Base-by-base conservation (phyloP, 148 eudicot genomes). In the Silene latifolia region DNA sequence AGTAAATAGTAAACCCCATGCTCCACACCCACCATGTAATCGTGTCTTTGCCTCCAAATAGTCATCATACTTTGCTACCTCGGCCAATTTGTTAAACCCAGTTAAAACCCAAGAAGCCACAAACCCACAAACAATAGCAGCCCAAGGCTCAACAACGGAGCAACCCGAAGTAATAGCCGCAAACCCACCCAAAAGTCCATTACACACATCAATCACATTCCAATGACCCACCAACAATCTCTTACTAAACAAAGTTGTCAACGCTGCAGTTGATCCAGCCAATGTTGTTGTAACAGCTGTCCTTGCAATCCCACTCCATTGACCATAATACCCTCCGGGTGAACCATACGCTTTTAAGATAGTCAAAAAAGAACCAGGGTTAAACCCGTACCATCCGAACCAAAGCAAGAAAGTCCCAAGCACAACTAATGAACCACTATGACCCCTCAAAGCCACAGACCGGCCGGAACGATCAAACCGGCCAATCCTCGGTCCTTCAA, bases 151-250 rank as follows among this genome's bases (percentile, higher is more conserved):
- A n/a, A n/a, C n/a, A n/a, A n/a, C n/a, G n/a, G n/a, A n/a, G n/a
- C n/a, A n/a, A n/a, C n/a, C n/a, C n/a, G n/a, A n/a, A n/a, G 91
- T 86, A 57, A 86, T 84, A 12, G 91, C 91, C 0, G 91, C 91
- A 59, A 86, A 83, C 46, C 88, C 91, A 5, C 91, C 91, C 68
- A 88, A 67, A 14, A 88, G 74, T 44, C 91, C 91, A 32, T 88
- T 88, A 44, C 91, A 88, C 54, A 88, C 91, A 72, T 88, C 89
- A 8, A 74, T 78, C 14, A 88, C 87, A 57, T 86, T 88, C 91
- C 91, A 88, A 39, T 85, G 91, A 1, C 91, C 91, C 20, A 78
- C 83, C 20, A 88, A 18, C 3, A 88, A 19, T 57, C 89, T 79
- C 68, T 86, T 88, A 0, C 89, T 74, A 46, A 88, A 88, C 18